These are phyloP conservation scores for Dacryopinax primogenitus DNA, from an alignment of 768 basidiomycete genomes.

Conservation along the genomic window DNA sequence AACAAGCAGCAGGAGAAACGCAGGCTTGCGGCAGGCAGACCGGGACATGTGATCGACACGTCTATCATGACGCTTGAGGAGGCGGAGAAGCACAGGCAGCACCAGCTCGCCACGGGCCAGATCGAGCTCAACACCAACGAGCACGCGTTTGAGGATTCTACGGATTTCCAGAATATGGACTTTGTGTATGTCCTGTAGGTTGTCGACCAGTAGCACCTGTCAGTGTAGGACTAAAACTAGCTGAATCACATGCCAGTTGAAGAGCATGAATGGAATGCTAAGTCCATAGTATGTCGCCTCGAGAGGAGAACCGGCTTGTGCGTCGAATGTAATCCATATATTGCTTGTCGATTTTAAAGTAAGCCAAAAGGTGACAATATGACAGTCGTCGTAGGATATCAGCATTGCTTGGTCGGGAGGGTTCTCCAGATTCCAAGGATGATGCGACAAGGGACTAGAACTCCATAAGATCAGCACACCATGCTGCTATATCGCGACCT, in stretches of 20 bases:
- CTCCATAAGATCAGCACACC: no score
- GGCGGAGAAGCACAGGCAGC: constrained; percentile 24
- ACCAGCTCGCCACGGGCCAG: constrained; percentile 15
- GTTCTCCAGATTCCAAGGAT: no score
- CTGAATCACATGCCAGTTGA: no score
- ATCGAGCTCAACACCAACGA: constrained; percentile 16
- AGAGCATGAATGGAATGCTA: neutral
- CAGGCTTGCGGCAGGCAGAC: constrained; percentile 29
- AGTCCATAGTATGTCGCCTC: neutral
- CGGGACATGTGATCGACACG: constrained; percentile 28
- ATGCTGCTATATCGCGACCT: no score
- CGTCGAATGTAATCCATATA: neutral
- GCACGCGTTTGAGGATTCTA: constrained; percentile 20
- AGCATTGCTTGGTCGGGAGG: no score
- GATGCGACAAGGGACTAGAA: no score
- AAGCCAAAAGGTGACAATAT: neutral
- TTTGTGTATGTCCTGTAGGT: constrained; percentile 21
- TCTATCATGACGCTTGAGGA: constrained; percentile 26
- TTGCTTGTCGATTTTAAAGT: neutral
- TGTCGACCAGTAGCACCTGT: neutral
- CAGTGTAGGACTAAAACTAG: neutral
- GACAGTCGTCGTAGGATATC: neutral
- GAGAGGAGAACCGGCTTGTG: neutral
- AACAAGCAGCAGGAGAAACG: constrained; percentile 30
- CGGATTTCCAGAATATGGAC: constrained; percentile 23